Evolutionary conservation across 1,284 basidiomycete species (phyloP), one percentile per base, ranked within the genome.

Genomic region (Puccinia coronata): DNA sequence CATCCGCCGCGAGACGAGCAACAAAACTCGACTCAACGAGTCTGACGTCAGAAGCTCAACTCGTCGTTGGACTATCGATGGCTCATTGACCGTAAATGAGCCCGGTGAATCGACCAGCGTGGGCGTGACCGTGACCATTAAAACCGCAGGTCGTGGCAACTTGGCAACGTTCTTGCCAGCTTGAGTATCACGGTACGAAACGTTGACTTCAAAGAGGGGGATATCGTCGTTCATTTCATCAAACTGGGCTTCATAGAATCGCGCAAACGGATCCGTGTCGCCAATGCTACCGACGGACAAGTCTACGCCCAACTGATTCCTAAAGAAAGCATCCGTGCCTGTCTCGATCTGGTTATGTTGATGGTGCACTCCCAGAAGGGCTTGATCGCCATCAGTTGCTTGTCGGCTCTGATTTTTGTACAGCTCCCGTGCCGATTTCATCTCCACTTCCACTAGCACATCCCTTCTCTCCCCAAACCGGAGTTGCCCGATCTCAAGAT

Each of bases 11-110:
- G 92, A 92, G 67, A 96, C 94, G 41, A 96, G 89, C 31, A 97
- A 92, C 36, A 98, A 89, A 11, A 93, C 92, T 28, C 95, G 91
- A 0, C 94, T 95, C 85, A 97, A 93, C 93, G 97, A 97, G 87
- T 98, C 95, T 39, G 92, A 92, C 18, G 93, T 92, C 39, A 97
- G 89, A 6, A 97, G 90, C 87, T 98, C 95, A 92, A 96, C 96
- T 41, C 95, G 88, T 55, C 95, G 89, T n/a, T 94, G 90, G 34
- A 96, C 91, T 83, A 98, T 94, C 55, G 92, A 90, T 0, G 94
- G 91, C 85, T 96, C 93, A 18, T 89, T 87, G 2, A 89, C 86
- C 0, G 88, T 88, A 11, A 89, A 88, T 67, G 23, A 81, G 43
- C 20, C 83, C 39, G 78, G 77, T 31, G 69, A 78, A 31, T 41